phyloP scores from a whole-genome alignment of 352 stramenopile genomes.

The Phytophthora podocarpi region DNA sequence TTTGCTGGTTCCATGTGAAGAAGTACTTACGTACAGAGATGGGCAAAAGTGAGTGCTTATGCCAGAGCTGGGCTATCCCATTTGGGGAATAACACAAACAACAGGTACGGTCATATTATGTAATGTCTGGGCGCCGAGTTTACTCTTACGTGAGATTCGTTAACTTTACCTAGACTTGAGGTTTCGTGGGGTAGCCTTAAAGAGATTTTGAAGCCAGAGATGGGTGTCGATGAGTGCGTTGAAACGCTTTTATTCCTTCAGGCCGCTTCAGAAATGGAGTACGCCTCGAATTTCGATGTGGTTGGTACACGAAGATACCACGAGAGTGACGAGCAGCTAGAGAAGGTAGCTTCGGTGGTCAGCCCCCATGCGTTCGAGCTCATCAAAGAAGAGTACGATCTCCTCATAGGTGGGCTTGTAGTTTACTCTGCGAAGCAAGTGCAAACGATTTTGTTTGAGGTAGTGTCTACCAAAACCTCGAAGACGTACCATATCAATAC shows the following conservation, averaged over 20 bases:
- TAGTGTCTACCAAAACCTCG: no score
- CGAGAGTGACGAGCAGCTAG: not conserved
- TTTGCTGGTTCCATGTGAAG: no score
- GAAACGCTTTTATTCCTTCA: not conserved
- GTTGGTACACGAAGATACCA: not conserved
- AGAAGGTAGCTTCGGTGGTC: not conserved
- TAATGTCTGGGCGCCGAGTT: no score
- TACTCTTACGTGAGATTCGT: no score
- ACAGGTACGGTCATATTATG: no score
- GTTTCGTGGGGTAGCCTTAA: not conserved
- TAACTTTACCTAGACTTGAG: not conserved
- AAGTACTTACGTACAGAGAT: no score
- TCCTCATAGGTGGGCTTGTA: not conserved
- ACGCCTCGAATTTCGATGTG: not conserved
- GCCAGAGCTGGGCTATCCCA: no score
- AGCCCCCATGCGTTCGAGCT: not conserved
- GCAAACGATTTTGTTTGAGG: no score
- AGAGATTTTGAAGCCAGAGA: conserved; percentile 1
- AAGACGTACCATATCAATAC: no score
- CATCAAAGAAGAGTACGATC: not conserved
- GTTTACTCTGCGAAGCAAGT: no score
- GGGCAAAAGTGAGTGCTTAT: no score
- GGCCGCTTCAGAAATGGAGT: not conserved
- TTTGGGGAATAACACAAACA: not conserved
- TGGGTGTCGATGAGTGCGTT: not conserved